Conservation (phyloP, 768 basidiomycete species). For the Asterophora parasitica region DNA sequence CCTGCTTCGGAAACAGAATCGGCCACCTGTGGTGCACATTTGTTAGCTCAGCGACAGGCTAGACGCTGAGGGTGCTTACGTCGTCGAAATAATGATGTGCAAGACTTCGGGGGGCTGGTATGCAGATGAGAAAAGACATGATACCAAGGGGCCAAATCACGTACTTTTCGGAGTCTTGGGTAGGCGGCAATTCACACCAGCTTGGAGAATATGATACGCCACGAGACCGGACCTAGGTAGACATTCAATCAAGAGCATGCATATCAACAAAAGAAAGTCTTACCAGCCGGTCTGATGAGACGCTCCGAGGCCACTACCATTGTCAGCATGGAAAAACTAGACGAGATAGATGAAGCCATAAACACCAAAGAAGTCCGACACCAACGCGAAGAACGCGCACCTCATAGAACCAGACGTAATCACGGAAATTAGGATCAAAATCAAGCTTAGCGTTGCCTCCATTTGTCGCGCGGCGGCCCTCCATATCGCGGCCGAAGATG, state of each 20-base stretch:
- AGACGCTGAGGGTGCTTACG: conserved; percentile 40
- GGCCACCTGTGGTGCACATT: conserved; percentile 48
- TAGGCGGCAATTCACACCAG: conserved; percentile 81
- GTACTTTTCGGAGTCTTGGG: conserved; percentile 92
- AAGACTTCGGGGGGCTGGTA: conserved; percentile 76
- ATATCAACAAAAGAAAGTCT: conserved; percentile 15
- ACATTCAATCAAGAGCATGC: background rate
- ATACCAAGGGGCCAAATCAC: conserved; percentile 22
- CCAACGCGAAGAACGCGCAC: conserved; percentile 31
- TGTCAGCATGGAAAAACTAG: conserved; percentile 94
- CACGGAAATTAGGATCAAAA: conserved; percentile 90
- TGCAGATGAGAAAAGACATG: conserved; percentile 5
- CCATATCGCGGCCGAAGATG: conserved; percentile 89
- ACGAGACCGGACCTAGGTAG: conserved; percentile 75
- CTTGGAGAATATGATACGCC: conserved; percentile 88
- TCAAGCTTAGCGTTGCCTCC: conserved; percentile 86
- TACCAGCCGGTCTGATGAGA: conserved; percentile 99
- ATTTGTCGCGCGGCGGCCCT: conserved; percentile 86
- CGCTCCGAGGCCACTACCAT: conserved; percentile 88
- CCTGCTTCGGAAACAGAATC: conserved; percentile 70
- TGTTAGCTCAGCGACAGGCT: background rate
- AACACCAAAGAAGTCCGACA: background rate
- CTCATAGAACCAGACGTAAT: conserved; percentile 96
- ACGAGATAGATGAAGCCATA: conserved; percentile 1
- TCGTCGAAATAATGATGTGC: conserved; percentile 95